phyloP scores from a whole-genome alignment of 768 basidiomycete species.

The Lactarius hengduanensis region DNA sequence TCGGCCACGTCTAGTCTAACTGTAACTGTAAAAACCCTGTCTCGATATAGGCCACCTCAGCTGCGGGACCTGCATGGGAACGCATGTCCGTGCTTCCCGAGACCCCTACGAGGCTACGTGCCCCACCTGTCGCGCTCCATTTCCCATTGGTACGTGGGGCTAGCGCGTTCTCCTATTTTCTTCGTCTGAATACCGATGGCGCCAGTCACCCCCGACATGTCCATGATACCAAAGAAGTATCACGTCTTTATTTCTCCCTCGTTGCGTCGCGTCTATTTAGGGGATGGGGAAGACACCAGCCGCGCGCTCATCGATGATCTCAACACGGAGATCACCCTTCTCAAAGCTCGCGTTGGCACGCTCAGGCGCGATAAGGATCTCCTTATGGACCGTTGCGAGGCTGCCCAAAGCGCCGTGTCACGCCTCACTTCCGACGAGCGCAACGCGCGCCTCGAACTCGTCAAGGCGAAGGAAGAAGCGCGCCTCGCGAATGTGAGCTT shows the following conservation, averaged over 20 bases:
- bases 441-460: slow-evolving; percentile 13
- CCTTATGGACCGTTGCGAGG: slow-evolving; percentile 18
- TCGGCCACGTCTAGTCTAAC: neutral
- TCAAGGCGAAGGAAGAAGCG: slow-evolving; percentile 1
- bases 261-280: slow-evolving; percentile 23
- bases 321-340: slow-evolving; percentile 5
- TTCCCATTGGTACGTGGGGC: slow-evolving; percentile 17
- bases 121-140: slow-evolving; percentile 23
- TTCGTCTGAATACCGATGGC: neutral
- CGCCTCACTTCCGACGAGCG: slow-evolving; percentile 17
- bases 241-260: slow-evolving; percentile 18
- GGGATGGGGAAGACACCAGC: neutral
- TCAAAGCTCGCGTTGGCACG: slow-evolving; percentile 4
- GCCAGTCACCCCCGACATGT: slow-evolving; percentile 17
- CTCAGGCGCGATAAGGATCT: slow-evolving; percentile 23
- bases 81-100: slow-evolving; percentile 4
- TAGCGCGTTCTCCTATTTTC: neutral
- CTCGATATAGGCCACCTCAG: slow-evolving; percentile 19
- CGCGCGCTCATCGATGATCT: slow-evolving; percentile 3
- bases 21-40: neutral
- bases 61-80: slow-evolving; percentile 15
- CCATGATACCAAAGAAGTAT: slow-evolving; percentile 20
- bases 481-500: neutral
- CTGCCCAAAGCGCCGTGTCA: neutral
- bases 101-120: slow-evolving; percentile 16